Conservation (phyloP, 2,329 filamentous ascomycete genomes). For the Cordyceps militaris region DNA sequence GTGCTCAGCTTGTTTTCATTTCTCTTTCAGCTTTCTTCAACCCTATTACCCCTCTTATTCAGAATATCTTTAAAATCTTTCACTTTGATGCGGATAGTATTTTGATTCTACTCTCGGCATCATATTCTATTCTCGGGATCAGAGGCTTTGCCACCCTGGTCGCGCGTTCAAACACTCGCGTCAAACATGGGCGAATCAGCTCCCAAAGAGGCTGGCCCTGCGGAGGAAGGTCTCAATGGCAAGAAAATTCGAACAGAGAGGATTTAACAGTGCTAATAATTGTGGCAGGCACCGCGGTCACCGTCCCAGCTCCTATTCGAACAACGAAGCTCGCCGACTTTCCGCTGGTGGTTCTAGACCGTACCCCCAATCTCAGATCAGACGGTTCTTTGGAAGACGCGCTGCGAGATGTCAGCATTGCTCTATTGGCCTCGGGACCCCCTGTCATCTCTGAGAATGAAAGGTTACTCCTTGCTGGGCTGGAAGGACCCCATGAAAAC, state of each 20-base stretch:
- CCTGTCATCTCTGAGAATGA: neutral
- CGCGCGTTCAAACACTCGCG: neutral
- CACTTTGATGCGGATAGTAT: neutral
- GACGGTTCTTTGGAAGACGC: neutral
- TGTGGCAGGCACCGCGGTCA: neutral
- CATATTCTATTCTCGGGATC: neutral
- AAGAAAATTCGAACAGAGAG: neutral
- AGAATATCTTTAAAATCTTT: neutral
- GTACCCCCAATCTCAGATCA: neutral
- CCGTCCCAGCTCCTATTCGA: neutral
- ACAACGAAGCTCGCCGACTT: neutral
- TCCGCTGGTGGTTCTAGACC: neutral
- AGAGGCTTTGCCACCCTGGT: neutral
- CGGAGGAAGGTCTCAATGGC: neutral
- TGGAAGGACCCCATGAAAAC: neutral
- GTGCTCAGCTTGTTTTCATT: neutral
- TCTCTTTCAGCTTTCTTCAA: neutral
- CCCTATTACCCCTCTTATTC: neutral
- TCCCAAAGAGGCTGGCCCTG: neutral
- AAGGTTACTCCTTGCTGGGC: neutral
- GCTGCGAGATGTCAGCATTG: neutral
- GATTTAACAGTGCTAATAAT: neutral
- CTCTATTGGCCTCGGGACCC: neutral
- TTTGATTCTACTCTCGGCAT: too few relatives aligned
- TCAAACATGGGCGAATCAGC: neutral